Conservation (phyloP, 2,329 filamentous ascomycete genomes). For the Scleromitrula shiraiana region DNA sequence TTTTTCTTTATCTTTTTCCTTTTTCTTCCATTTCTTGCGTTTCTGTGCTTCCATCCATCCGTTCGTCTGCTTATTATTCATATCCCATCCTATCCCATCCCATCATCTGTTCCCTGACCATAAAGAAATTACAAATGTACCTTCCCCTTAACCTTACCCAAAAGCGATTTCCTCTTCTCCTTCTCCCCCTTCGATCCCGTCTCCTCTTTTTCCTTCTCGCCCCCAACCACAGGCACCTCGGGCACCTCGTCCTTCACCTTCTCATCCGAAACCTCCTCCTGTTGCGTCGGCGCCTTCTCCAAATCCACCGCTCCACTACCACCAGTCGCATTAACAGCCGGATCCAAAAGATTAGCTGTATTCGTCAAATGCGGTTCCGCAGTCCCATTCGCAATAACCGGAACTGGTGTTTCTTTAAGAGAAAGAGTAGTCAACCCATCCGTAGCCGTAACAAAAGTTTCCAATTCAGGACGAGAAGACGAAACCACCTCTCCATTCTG, state of each 20-base stretch:
- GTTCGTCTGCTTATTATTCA: not conserved
- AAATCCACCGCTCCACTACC: slow-evolving; percentile 1
- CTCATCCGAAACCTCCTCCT: slow-evolving; percentile 1
- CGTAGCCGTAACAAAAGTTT: slow-evolving; percentile 19
- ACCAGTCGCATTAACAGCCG: not conserved
- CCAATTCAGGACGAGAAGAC: slow-evolving; percentile 18
- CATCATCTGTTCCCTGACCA: too few relatives aligned
- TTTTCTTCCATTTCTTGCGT: too few relatives aligned
- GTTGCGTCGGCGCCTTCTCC: slow-evolving; percentile 1
- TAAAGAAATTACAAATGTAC: slow-evolving; percentile 1
- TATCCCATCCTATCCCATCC: not conserved
- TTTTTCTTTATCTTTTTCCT: too few relatives aligned
- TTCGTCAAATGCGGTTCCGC: not conserved
- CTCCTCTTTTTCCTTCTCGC: not conserved
- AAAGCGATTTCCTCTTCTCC: slow-evolving; percentile 1
- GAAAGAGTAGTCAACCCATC: slow-evolving; percentile 13
- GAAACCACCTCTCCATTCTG: slow-evolving; percentile 19
- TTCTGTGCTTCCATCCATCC: too few relatives aligned
- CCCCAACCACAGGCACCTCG: too few relatives aligned
- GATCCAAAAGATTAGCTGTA: not conserved
- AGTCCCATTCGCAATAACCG: slow-evolving; percentile 9
- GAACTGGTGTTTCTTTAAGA: slow-evolving; percentile 16
- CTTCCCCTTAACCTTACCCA: slow-evolving; percentile 6
- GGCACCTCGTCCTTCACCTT: too few relatives aligned
- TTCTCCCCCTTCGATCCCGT: not conserved